phyloP scores from a whole-genome alignment of 768 basidiomycete genomes.

The Lactifluus hygrophoroides region DNA sequence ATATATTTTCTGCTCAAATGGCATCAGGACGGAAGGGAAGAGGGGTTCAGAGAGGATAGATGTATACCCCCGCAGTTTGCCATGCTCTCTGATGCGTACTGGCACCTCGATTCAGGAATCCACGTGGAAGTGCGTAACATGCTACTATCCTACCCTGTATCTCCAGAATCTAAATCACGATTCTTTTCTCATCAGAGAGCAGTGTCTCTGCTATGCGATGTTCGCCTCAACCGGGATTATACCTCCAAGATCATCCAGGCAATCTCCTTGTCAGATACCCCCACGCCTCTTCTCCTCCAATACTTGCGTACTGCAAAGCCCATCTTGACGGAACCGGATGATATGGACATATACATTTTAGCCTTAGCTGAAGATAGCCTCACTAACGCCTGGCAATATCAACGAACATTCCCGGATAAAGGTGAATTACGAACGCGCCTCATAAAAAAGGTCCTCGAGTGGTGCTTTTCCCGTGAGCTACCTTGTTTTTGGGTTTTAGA shows the following conservation, averaged over 20 bases:
- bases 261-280: constrained; percentile 38
- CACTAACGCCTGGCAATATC: constrained; percentile 67
- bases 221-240: constrained; percentile 66
- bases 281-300: constrained; percentile 52
- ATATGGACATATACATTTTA: constrained; percentile 60
- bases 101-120: constrained; percentile 67
- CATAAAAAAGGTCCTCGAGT: constrained; percentile 51
- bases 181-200: constrained; percentile 40
- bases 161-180: not conserved
- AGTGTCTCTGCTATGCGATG: constrained; percentile 63
- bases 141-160: not conserved
- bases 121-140: constrained; percentile 46
- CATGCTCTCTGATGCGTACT: constrained; percentile 75
- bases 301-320: constrained; percentile 75
- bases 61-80: constrained; percentile 72
- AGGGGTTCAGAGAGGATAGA: constrained; percentile 40
- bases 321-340: constrained; percentile 54
- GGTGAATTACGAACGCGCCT: constrained; percentile 46
- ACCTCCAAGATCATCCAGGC: constrained; percentile 71
- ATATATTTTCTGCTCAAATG: constrained; percentile 77
- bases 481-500: not conserved
- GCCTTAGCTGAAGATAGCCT: constrained; percentile 60
- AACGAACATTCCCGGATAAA: constrained; percentile 58
- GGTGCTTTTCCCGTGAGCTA: constrained; percentile 61
- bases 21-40: constrained; percentile 57